Percentiles rank a stretch among this genome's conserved stretches.
Conservation (phyloP, 164 flowering plant genomes). For the Brasenia schreberi region DNA sequence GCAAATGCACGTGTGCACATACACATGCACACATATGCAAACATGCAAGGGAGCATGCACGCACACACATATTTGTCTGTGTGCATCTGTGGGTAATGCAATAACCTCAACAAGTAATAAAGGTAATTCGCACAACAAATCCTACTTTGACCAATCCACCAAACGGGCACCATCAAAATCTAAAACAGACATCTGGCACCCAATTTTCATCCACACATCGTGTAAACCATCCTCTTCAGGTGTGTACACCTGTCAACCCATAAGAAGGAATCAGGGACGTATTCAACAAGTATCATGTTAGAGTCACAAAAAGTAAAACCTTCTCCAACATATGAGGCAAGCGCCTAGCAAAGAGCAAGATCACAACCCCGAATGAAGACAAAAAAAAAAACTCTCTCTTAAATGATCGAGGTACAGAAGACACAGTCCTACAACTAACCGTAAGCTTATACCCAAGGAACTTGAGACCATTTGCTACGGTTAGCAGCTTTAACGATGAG, state of each 20-base stretch:
- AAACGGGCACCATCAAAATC: slow-evolving; percentile 28
- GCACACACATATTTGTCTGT: not conserved
- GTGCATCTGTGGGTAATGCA: too few relatives aligned
- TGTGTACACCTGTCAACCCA: slow-evolving; percentile 53
- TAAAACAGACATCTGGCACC: slow-evolving; percentile 40
- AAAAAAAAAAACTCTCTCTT: not conserved
- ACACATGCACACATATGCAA: not conserved
- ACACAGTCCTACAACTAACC: slow-evolving; percentile 20
- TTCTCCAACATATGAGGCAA: too few relatives aligned
- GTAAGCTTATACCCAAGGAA: slow-evolving; percentile 51
- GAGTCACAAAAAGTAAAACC: not conserved
- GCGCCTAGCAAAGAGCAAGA: too few relatives aligned
- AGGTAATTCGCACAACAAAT: slow-evolving; percentile 13
- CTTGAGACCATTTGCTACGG: slow-evolving; percentile 55
- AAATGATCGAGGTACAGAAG: not conserved
- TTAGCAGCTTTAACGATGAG: slow-evolving; percentile 45
- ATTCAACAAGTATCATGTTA: not conserved
- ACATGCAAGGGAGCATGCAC: not conserved
- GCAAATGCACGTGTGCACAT: not conserved
- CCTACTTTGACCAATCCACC: slow-evolving; percentile 87
- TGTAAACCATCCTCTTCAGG: slow-evolving; percentile 44
- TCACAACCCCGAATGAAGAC: too few relatives aligned
- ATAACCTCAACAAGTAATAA: not conserved
- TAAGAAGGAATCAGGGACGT: slow-evolving; percentile 1
- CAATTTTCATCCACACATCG: slow-evolving; percentile 54